A percentile compares a stretch with the other conserved stretches of the same genome.
Evolutionary conservation across 2,329 filamentous ascomycete species (phyloP).

Genomic region (Aspergillus latus): DNA sequence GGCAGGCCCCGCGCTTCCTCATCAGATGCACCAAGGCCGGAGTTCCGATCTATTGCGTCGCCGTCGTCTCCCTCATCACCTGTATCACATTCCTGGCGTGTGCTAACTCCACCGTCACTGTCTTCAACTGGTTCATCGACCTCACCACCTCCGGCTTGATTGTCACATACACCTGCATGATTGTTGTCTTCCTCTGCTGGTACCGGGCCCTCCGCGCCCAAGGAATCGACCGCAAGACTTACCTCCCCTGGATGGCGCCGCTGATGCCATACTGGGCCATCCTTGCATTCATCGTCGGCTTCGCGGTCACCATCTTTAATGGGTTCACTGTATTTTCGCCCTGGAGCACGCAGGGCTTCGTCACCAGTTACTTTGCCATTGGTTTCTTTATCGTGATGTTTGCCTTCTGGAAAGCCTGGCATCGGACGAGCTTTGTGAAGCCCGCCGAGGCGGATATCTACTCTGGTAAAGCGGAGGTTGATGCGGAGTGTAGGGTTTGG

Average conservation of each 20-base stretch:
- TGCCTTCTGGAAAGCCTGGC: conserved; percentile 36
- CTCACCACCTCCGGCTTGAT: conserved; percentile 44
- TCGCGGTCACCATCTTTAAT: conserved; percentile 64
- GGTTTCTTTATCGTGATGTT: conserved; percentile 46
- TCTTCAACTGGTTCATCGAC: conserved; percentile 70
- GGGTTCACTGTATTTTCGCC: conserved; percentile 52
- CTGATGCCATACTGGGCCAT: conserved; percentile 70
- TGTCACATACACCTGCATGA: conserved; percentile 60
- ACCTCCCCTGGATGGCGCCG: conserved; percentile 66
- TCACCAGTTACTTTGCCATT: conserved; percentile 53
- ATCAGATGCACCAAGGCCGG: conserved; percentile 60
- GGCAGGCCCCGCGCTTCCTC: conserved; percentile 56
- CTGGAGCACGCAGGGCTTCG: conserved; percentile 49
- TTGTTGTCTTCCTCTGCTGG: conserved; percentile 69
- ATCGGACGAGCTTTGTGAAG: conserved; percentile 30
- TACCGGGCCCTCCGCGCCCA: conserved; percentile 67
- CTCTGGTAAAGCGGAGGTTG: conserved; percentile 35
- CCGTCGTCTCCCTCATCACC: conserved; percentile 62
- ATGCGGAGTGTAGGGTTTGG: conserved; percentile 36
- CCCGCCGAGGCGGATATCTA: conserved; percentile 31
- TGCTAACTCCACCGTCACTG: conserved; percentile 60
- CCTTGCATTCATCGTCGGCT: conserved; percentile 56
- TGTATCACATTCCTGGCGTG: conserved; percentile 71
- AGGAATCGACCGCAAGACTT: conserved; percentile 62
- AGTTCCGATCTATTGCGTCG: conserved; percentile 70